Evolutionary conservation across 768 basidiomycete species (phyloP).

Genomic region (Calocera cornea): DNA sequence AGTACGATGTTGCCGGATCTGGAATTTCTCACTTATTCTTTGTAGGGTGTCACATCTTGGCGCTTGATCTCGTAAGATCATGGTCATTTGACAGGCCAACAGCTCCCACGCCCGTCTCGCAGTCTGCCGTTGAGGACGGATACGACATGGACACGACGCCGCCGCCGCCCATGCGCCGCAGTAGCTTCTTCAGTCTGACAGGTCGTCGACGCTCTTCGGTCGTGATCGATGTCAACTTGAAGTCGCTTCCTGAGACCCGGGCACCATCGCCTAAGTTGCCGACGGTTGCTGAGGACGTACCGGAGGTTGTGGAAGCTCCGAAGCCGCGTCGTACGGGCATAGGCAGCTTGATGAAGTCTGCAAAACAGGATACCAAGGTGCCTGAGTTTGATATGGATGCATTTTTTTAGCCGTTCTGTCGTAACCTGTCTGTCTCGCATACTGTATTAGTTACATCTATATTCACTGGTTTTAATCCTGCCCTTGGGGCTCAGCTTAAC

Average conservation of each 20-base stretch:
- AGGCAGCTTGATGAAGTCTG: slow-evolving; percentile 79
- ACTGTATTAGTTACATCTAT: background rate
- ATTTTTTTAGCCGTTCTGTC: slow-evolving; percentile 38
- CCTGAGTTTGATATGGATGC: slow-evolving; percentile 80
- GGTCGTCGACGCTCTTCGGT: slow-evolving; percentile 22
- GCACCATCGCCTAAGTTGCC: slow-evolving; percentile 5
- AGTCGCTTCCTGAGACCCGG: background rate
- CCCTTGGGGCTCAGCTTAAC: background rate
- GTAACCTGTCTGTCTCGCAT: background rate
- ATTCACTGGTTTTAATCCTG: background rate
- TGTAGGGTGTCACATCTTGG: slow-evolving; percentile 83
- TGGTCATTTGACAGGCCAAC: slow-evolving; percentile 86
- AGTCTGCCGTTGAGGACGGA: background rate
- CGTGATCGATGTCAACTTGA: slow-evolving; percentile 1
- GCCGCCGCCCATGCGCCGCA: slow-evolving; percentile 15
- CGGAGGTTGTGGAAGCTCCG: background rate
- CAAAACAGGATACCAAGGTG: slow-evolving; percentile 72
- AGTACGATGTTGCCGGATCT: slow-evolving; percentile 17
- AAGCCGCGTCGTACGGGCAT: slow-evolving; percentile 42
- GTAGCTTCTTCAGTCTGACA: slow-evolving; percentile 25
- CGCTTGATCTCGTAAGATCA: slow-evolving; percentile 72
- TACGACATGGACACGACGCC: slow-evolving; percentile 6
- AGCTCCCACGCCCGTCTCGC: slow-evolving; percentile 15
- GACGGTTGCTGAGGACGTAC: slow-evolving; percentile 5
- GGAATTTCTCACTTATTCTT: slow-evolving; percentile 2